Base-by-base conservation (phyloP, 2,329 filamentous ascomycete genomes). In the Macrophomina tecta region DNA sequence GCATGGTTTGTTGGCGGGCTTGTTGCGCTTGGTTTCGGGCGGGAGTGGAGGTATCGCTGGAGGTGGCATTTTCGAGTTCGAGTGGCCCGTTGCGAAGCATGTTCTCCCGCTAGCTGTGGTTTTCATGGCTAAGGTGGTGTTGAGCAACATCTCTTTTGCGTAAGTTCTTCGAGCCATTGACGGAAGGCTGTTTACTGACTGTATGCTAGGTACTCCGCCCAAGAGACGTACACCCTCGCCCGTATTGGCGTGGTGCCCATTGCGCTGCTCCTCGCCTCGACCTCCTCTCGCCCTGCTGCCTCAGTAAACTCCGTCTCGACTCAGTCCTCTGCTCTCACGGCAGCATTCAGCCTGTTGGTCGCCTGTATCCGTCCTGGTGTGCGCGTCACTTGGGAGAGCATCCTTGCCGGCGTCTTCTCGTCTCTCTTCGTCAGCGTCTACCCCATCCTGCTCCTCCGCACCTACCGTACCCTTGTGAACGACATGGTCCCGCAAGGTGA, bases 71-170 rank as follows among this genome's bases (percentile, higher is more conserved):
- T 83, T 86, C 65, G 84, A 85, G 68, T 84, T 86, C 64, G 82
- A 86, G 65, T 76, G 75, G 68, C 72, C 76, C 46, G 77, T 82
- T n/a, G 83, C 79, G 0, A 81, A 80, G 68, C 80, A 82, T 65
- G 81, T 83, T 23, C 73, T 85, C 1, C 83, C 83, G 12, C 73
- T 84, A 8, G 82, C 84, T 0, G 73, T 84, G 12, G 78, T 85
- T 58, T 86, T 83, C 68, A 76, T 85, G 32, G 78, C 79, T 34
- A 85, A 84, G 70, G 78, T 85, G 36, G 75, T 84, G 16, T 77
- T 86, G 18, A 85, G 82, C 70, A 86, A 86, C 73, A 79, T 85
- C 65, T 84, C 83, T 3, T 86, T 85, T 69, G 83, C 84, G 79
- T 83, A 78, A 69, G 14, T 64, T 8, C 45, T 51, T 36, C 58